Percentiles rank a stretch among this genome's conserved stretches.
phyloP scores from a whole-genome alignment of 257 asterid genomes.

The Mitragyna speciosa region DNA sequence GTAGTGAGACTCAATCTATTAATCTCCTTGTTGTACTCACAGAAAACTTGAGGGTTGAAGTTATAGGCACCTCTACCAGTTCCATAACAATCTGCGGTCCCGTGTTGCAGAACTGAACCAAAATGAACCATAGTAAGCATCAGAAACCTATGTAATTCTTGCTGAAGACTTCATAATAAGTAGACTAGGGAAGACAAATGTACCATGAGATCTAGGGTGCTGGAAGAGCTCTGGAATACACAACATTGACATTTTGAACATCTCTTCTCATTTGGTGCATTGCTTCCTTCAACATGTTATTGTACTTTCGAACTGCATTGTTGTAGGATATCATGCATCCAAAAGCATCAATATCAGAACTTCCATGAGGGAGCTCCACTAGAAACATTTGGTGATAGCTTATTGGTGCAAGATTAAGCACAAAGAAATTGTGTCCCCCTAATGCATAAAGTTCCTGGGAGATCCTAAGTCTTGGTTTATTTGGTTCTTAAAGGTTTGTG shows the following conservation, averaged over 20 bases:
- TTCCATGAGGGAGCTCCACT: slow-evolving; percentile 50
- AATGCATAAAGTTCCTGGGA: slow-evolving; percentile 46
- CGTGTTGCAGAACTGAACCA: slow-evolving; percentile 52
- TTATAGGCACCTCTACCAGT: slow-evolving; percentile 69
- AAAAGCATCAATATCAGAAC: slow-evolving; percentile 49
- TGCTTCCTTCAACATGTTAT: slow-evolving; percentile 51
- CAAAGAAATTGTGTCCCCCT: slow-evolving; percentile 65
- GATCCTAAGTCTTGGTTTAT: too few species aligned
- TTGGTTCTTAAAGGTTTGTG: too few species aligned
- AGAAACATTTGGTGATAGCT: slow-evolving; percentile 60
- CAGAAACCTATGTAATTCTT: neutral
- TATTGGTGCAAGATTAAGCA: slow-evolving; percentile 57
- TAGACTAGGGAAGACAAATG: neutral
- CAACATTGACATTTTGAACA: slow-evolving; percentile 48
- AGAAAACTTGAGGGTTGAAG: slow-evolving; percentile 41
- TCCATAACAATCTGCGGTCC: slow-evolving; percentile 81
- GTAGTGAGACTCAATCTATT: slow-evolving; percentile 44
- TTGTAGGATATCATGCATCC: slow-evolving; percentile 73
- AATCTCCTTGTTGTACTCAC: slow-evolving; percentile 49
- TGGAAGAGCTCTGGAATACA: slow-evolving; percentile 64
- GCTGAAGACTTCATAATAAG: too few species aligned
- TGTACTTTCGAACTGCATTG: slow-evolving; percentile 55
- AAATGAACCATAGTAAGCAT: neutral
- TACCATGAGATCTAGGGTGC: slow-evolving; percentile 71
- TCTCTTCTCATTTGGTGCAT: slow-evolving; percentile 38